Conservation (phyloP, 2,329 filamentous ascomycete species). For the Aspergillus udagawae region DNA sequence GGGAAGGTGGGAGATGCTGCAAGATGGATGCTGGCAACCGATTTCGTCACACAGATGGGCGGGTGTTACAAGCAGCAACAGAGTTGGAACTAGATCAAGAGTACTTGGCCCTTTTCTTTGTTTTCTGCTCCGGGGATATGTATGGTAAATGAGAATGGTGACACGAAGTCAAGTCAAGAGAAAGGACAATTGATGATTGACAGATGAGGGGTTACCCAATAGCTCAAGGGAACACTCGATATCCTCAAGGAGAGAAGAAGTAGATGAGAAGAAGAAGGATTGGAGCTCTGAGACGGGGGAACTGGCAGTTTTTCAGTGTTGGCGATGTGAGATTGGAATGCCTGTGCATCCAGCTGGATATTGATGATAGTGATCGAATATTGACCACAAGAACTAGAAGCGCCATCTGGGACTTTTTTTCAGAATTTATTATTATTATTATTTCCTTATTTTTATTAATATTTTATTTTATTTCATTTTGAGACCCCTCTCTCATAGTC, state of each 20-base stretch:
- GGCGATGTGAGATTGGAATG: conserved; percentile 4
- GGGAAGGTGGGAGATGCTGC: not conserved
- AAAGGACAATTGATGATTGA: not conserved
- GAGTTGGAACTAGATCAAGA: not conserved
- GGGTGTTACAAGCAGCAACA: conserved; percentile 3
- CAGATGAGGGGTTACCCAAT: not conserved
- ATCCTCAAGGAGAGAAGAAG: not conserved
- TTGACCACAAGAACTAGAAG: not conserved
- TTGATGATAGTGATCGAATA: conserved; percentile 7
- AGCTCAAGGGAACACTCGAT: not conserved
- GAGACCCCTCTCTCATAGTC: not conserved
- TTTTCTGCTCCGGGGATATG: not conserved
- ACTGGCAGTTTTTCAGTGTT: conserved; percentile 8
- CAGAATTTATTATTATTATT: not conserved
- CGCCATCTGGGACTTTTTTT: not conserved
- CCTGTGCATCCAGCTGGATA: not conserved
- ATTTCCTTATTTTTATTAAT: not conserved
- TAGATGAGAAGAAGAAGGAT: conserved; percentile 3
- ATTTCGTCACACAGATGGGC: conserved; percentile 5
- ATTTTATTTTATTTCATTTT: not conserved
- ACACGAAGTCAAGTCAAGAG: conserved; percentile 10
- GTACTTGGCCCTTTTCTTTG: conserved; percentile 2
- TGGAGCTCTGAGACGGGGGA: conserved; percentile 7
- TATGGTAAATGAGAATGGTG: conserved; percentile 12
- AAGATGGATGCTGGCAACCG: conserved; percentile 12